Conservation (phyloP, 495 filamentous ascomycete species). For the Talaromyces wortmannii region DNA sequence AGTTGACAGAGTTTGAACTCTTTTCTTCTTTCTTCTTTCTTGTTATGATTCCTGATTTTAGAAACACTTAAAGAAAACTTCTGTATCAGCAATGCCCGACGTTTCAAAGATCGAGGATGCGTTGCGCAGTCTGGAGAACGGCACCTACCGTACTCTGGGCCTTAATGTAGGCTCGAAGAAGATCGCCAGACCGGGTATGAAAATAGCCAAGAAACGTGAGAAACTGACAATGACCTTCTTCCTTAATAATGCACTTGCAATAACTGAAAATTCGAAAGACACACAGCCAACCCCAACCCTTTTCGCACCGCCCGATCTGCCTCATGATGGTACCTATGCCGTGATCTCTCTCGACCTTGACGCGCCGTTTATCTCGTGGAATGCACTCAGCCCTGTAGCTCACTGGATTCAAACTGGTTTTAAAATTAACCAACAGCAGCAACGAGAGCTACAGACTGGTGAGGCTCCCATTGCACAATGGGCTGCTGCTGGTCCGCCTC, state of each 20-base stretch:
- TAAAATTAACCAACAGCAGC: conserved; percentile 9
- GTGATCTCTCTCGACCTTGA: conserved; percentile 42
- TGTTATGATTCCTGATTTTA: too few relatives aligned
- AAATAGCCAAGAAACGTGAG: background rate
- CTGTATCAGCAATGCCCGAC: background rate
- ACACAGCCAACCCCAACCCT: background rate
- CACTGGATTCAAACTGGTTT: conserved; percentile 44
- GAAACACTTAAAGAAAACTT: too few relatives aligned
- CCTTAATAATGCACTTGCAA: background rate
- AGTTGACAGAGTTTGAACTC: too few relatives aligned
- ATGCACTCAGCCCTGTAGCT: conserved; percentile 28
- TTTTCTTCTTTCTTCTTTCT: too few relatives aligned
- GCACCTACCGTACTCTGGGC: background rate
- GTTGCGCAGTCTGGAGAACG: background rate
- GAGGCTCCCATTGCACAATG: conserved; percentile 35
- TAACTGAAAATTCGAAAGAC: background rate
- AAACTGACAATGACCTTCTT: background rate
- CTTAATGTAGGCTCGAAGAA: background rate
- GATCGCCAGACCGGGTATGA: background rate
- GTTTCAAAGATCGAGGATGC: background rate
- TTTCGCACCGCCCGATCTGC: background rate
- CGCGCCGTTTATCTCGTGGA: conserved; percentile 42
- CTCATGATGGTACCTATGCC: conserved; percentile 25
- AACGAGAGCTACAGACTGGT: background rate
- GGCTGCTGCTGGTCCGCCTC: conserved; percentile 44